These are phyloP conservation scores for Chaetomiaceae sp. DNA, from an alignment of 2,329 filamentous ascomycete genomes.

Conservation along the genomic window DNA sequence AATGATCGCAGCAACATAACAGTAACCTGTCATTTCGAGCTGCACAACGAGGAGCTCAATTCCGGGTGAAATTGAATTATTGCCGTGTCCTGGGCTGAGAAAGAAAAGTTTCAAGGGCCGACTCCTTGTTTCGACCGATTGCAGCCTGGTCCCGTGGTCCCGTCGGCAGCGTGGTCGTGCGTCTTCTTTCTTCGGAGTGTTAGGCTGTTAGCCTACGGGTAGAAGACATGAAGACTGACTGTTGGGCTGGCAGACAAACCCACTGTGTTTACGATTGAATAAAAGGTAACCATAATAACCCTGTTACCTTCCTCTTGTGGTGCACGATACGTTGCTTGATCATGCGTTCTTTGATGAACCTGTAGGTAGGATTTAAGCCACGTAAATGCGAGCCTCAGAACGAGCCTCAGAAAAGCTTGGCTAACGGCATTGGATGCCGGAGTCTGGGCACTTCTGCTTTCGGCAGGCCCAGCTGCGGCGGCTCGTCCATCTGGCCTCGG, in stretches of 20 bases:
- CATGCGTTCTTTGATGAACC: background rate
- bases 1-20: background rate
- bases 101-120: conserved; percentile 4
- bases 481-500: background rate
- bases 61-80: background rate
- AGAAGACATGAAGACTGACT: background rate
- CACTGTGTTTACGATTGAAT: background rate
- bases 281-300: background rate
- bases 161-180: background rate
- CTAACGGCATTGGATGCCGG: background rate
- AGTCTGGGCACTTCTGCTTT: conserved; percentile 1
- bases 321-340: background rate
- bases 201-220: too few species aligned
- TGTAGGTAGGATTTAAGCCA: background rate
- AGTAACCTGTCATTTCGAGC: background rate
- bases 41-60: background rate
- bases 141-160: background rate
- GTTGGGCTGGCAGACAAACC: background rate
- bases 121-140: background rate
- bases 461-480: background rate
- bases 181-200: background rate
- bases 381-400: background rate
- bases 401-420: background rate
- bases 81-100: background rate
- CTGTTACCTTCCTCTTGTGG: background rate